These are phyloP conservation scores for Stylosanthes scabra DNA, from an alignment of 331 rosid genomes.

Conservation along the genomic window DNA sequence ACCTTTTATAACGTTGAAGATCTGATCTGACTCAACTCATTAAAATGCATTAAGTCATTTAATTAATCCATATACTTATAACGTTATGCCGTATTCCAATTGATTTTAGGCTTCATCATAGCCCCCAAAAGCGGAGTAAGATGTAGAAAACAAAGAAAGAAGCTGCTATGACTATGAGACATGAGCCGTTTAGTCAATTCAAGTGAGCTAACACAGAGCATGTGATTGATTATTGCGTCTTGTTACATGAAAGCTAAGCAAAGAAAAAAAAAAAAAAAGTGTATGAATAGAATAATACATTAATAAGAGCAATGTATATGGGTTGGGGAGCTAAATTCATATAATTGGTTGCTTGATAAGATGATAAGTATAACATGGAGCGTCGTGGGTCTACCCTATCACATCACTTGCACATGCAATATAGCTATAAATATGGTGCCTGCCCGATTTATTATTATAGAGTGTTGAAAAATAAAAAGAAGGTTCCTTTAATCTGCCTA, in stretches of 20 bases:
- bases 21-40: neutral
- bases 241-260: conserved; percentile 19
- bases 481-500: conserved; percentile 39
- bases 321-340: conserved; percentile 17
- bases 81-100: neutral
- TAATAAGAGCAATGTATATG: conserved; percentile 19
- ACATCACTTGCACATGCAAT: conserved; percentile 42
- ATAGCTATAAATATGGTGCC: too few relatives aligned
- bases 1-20: neutral
- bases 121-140: neutral
- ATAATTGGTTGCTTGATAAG: neutral
- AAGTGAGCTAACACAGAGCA: neutral
- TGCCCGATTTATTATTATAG: conserved; percentile 3
- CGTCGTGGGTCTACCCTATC: conserved; percentile 27
- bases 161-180: neutral
- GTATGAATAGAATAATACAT: conserved; percentile 25
- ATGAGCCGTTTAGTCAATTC: neutral
- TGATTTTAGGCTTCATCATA: neutral
- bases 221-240: conserved; percentile 27
- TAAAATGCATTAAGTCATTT: neutral
- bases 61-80: too few relatives aligned
- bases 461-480: conserved; percentile 43
- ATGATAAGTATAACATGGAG: conserved; percentile 16
- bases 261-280: too few relatives aligned
- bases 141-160: neutral